Evolutionary conservation across 192 early-diverging fungal genomes (phyloP).

Genomic region (Linnemannia elongata): DNA sequence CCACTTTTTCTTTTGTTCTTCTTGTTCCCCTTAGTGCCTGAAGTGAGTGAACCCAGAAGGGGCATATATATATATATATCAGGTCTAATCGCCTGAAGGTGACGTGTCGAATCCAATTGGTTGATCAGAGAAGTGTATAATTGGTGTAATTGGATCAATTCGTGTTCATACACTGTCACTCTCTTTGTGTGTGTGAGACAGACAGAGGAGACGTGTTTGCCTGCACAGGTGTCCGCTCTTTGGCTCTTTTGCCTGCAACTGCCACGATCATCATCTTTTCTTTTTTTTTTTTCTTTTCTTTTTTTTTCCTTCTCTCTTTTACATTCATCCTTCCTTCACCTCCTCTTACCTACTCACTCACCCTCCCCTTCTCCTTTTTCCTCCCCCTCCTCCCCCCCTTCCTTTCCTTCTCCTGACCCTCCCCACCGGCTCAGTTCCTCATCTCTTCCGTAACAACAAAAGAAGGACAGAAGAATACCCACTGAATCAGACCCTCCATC

Average conservation of each 20-base stretch:
- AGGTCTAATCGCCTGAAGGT: no score
- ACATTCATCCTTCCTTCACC: not conserved
- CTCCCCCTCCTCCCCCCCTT: not conserved
- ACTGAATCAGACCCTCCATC: slow-evolving; percentile 3
- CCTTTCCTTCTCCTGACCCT: not conserved
- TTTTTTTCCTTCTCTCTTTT: not conserved
- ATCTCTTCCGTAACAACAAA: not conserved
- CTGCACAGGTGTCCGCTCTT: no score
- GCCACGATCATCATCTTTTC: not conserved
- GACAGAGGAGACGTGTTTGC: not conserved
- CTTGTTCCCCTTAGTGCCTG: no score
- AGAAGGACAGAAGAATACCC: not conserved
- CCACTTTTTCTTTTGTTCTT: not conserved
- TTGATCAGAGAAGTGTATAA: not conserved
- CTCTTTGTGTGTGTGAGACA: not conserved
- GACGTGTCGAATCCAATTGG: slow-evolving; percentile 21
- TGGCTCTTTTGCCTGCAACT: not conserved
- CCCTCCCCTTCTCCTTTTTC: not conserved
- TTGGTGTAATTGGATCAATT: no score
- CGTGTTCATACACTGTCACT: no score
- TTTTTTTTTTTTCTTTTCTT: not conserved
- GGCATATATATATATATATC: no score
- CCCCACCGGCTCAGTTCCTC: not conserved
- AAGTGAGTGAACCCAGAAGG: no score
- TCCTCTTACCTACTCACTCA: not conserved